Conservation (phyloP, 2,329 filamentous ascomycete species). For the Scytalidium lignicola region DNA sequence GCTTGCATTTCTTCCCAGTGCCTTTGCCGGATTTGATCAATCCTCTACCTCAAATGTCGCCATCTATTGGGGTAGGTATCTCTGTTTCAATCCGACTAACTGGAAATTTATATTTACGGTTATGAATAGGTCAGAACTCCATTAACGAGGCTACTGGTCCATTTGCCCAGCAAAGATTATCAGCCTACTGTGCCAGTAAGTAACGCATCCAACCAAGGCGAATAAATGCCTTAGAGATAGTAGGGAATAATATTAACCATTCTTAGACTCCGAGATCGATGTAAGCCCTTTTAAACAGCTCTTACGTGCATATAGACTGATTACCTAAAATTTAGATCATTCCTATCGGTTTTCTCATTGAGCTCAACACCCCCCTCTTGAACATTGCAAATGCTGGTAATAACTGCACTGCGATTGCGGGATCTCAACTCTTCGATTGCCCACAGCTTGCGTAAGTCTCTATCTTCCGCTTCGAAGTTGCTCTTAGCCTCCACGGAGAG, state of each 20-base stretch:
- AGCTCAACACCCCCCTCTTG: slow-evolving; percentile 47
- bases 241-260: slow-evolving; percentile 16
- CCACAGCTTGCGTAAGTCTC: slow-evolving; percentile 57
- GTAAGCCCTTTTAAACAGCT: slow-evolving; percentile 25
- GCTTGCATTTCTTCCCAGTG: slow-evolving; percentile 26
- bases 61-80: slow-evolving; percentile 58
- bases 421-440: slow-evolving; percentile 55
- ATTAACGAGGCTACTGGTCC: slow-evolving; percentile 34
- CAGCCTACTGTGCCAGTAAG: slow-evolving; percentile 55
- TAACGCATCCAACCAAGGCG: too few relatives aligned
- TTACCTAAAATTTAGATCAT: slow-evolving; percentile 44
- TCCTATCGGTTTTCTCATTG: slow-evolving; percentile 57
- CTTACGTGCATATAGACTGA: slow-evolving; percentile 1
- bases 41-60: slow-evolving; percentile 49
- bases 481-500: neutral
- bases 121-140: slow-evolving; percentile 56
- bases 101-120: slow-evolving; percentile 18
- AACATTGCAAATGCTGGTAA: slow-evolving; percentile 64
- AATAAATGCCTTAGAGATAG: too few relatives aligned
- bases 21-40: slow-evolving; percentile 37
- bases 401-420: slow-evolving; percentile 53
- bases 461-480: neutral
- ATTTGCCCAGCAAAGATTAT: slow-evolving; percentile 48
- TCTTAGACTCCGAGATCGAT: slow-evolving; percentile 40
- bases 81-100: neutral